These are phyloP conservation scores for Camelina laxa DNA, from an alignment of 345 rosid species.

Conservation along the genomic window DNA sequence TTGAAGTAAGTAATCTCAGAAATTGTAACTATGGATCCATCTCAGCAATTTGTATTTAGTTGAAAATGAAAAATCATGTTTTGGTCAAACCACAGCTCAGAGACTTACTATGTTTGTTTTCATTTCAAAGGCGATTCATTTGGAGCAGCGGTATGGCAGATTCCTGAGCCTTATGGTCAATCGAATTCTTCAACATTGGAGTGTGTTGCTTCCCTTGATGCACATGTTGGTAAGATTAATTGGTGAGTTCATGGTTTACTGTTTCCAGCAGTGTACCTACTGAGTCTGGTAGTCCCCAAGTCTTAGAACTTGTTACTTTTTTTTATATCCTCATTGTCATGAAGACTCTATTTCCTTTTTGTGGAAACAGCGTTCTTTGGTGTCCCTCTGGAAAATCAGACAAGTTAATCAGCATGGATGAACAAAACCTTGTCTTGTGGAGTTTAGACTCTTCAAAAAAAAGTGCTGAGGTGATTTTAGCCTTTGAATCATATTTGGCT, in stretches of 20 bases:
- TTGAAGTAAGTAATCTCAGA: slow-evolving; percentile 3
- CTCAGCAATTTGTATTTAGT: neutral
- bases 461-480: slow-evolving; percentile 64
- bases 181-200: slow-evolving; percentile 81
- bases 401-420: slow-evolving; percentile 86
- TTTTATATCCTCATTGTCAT: neutral
- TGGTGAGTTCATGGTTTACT: slow-evolving; percentile 57
- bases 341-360: neutral
- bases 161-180: slow-evolving; percentile 95
- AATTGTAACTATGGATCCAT: slow-evolving; percentile 1
- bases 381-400: slow-evolving; percentile 83
- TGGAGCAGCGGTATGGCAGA: slow-evolving; percentile 95
- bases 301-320: neutral
- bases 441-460: slow-evolving; percentile 71
- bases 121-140: slow-evolving; percentile 65
- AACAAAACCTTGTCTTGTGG: slow-evolving; percentile 75
- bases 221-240: slow-evolving; percentile 71
- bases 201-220: slow-evolving; percentile 74
- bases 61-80: neutral
- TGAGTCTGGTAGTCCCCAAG: neutral
- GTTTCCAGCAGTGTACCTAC: neutral
- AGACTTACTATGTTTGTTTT: slow-evolving; percentile 27
- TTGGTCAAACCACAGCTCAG: neutral
- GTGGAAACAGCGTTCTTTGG: slow-evolving; percentile 68
- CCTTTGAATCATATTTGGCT: neutral